Conservation (phyloP, 768 basidiomycete species). For the Boletus rubroflammeus region DNA sequence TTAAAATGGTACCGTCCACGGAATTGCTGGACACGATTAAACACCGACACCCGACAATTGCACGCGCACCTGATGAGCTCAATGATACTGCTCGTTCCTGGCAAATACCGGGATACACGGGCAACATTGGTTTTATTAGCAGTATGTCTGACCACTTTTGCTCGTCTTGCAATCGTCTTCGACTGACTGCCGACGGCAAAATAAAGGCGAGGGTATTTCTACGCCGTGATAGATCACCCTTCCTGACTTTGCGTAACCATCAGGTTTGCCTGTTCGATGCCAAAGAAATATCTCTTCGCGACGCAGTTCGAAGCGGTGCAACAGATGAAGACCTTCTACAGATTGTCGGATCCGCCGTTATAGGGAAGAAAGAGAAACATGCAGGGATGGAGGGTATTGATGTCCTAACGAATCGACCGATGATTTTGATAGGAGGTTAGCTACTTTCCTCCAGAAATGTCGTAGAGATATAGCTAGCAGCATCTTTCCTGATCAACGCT, state of each 20-base stretch:
- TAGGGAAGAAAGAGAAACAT: constrained; percentile 75
- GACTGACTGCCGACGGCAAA: constrained; percentile 87
- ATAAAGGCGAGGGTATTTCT: constrained; percentile 59
- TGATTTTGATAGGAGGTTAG: constrained; percentile 96
- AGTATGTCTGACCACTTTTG: constrained; percentile 96
- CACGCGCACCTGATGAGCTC: constrained; percentile 58
- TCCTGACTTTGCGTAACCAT: constrained; percentile 1
- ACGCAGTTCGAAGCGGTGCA: constrained; percentile 63
- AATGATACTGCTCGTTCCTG: constrained; percentile 84
- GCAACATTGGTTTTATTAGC: constrained; percentile 83
- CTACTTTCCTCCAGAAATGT: constrained; percentile 35
- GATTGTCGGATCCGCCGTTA: constrained; percentile 62
- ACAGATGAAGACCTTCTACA: constrained; percentile 59
- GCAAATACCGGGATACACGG: constrained; percentile 65
- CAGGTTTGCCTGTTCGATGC: constrained; percentile 88
- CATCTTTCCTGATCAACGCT: constrained; percentile 21
- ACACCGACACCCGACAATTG: constrained; percentile 45
- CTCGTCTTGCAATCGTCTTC: constrained; percentile 75
- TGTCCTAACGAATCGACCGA: constrained; percentile 73
- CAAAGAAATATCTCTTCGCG: constrained; percentile 77
- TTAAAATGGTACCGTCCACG: constrained; percentile 77
- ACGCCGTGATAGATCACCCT: not conserved
- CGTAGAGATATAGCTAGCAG: constrained; percentile 16
- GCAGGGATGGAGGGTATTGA: constrained; percentile 82
- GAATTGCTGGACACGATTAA: constrained; percentile 55